Conservation (phyloP, 2,329 filamentous ascomycete species). For the Lojkania enalia region DNA sequence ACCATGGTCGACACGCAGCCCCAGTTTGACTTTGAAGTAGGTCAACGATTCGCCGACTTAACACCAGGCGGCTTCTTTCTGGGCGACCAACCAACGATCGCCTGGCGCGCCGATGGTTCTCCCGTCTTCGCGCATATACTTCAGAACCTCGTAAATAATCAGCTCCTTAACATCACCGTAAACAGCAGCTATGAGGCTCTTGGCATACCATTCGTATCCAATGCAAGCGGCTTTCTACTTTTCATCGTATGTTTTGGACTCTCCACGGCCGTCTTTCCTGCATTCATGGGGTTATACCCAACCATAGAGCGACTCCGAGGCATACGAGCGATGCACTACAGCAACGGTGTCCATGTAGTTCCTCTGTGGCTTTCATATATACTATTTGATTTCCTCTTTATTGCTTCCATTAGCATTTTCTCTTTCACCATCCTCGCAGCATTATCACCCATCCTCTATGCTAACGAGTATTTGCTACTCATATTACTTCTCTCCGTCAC, state of each 20-base stretch:
- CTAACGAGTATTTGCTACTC: slow-evolving; percentile 74
- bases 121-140: neutral
- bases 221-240: slow-evolving; percentile 60
- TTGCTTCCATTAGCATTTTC: slow-evolving; percentile 55
- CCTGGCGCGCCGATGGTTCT: neutral
- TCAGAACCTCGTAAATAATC: neutral
- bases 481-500: slow-evolving; percentile 77
- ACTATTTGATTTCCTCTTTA: slow-evolving; percentile 73
- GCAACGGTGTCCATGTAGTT: slow-evolving; percentile 76
- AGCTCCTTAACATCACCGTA: neutral
- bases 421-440: slow-evolving; percentile 64
- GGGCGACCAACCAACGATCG: neutral
- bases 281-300: slow-evolving; percentile 81
- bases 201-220: neutral
- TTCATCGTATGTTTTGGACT: slow-evolving; percentile 77
- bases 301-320: slow-evolving; percentile 74
- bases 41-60: neutral
- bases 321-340: slow-evolving; percentile 82
- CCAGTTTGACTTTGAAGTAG: neutral
- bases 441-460: slow-evolving; percentile 62
- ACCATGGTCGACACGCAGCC: neutral
- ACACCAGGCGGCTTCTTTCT: neutral
- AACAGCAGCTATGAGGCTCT: neutral
- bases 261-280: slow-evolving; percentile 72
- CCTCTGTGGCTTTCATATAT: slow-evolving; percentile 82